phyloP scores from a whole-genome alignment of 2,329 filamentous ascomycete genomes.

The Trichoderma asperellum region DNA sequence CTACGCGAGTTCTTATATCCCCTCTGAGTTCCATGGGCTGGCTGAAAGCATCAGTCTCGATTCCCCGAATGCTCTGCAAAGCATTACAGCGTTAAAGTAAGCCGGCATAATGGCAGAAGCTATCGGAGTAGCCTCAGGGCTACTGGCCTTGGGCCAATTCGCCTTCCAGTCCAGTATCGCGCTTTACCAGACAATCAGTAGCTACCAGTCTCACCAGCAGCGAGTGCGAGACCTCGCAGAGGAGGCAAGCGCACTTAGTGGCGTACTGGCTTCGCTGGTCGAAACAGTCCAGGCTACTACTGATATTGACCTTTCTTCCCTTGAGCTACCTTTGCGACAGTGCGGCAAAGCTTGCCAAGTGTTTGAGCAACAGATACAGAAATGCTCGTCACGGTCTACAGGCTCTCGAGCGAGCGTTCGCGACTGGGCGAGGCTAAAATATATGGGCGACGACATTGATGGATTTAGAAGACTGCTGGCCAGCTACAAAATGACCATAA shows the following conservation, averaged over 20 bases:
- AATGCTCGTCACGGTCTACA: slow-evolving; percentile 42
- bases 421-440: slow-evolving; percentile 50
- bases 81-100: neutral
- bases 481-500: slow-evolving; percentile 43
- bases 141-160: slow-evolving; percentile 44
- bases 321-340: slow-evolving; percentile 43
- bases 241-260: slow-evolving; percentile 45
- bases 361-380: slow-evolving; percentile 45
- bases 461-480: slow-evolving; percentile 46
- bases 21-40: neutral
- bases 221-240: slow-evolving; percentile 46
- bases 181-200: slow-evolving; percentile 45
- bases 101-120: slow-evolving; percentile 3
- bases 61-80: neutral
- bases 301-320: slow-evolving; percentile 31
- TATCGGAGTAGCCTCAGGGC: slow-evolving; percentile 38
- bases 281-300: slow-evolving; percentile 30
- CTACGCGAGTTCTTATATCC: neutral
- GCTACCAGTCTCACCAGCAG: slow-evolving; percentile 38
- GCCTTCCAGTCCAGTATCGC: slow-evolving; percentile 45
- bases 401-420: slow-evolving; percentile 46
- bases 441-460: slow-evolving; percentile 50
- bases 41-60: neutral
- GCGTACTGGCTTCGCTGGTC: slow-evolving; percentile 43
- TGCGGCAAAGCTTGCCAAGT: slow-evolving; percentile 49